Base-by-base conservation (phyloP, 345 rosid species). In the Pugionium cornutum region DNA sequence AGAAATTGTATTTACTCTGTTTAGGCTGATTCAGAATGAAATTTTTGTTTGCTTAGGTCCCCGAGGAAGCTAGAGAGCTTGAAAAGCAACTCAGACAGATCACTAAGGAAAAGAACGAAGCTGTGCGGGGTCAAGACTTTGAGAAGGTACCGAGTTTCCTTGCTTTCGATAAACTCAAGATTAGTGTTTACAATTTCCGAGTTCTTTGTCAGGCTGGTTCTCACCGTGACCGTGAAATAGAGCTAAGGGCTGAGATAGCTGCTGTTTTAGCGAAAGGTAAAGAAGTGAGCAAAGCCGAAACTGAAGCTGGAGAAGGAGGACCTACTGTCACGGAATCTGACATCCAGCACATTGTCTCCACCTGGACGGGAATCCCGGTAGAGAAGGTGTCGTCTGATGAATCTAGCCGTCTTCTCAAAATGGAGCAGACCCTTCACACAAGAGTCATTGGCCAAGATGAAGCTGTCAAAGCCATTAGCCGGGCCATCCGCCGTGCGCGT, bases 301-400 rank as follows among this genome's bases (percentile, higher is more conserved):
- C 79, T 25, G 99, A 90, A 77, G 87, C 87, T 7, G 96, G 85
- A 62, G 97, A 85, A 75, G 92, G 72, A 8, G 96, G 97, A 64
- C 96, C 99, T 7, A 4, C 77, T 33, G 97, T 94, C 47, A 85
- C 83, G 0, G 99, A 94, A 73, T 81, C 76, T 8, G 97, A 91
- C 77, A 94, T 94, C 66, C 99, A 91, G 68, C 96, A 91, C 79
- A 91, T 91, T 32, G 99, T 94, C 39, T 76, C 96, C 62, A 26
- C 95, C 8, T 91, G 97, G 99, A 94, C 99, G 6, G 97, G 99
- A 37, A 94, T 94, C 78, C 99, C 99, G 4, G 99, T 94, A 1
- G 99, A 94, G 75, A 91, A 94, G 76, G 99, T 94, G 45, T 94
- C 97, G 7, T 80, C 86, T 1, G 99, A 91, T 68, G 99, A 94